phyloP scores from a whole-genome alignment of 495 filamentous ascomycete species.

The Penicillium soppii region DNA sequence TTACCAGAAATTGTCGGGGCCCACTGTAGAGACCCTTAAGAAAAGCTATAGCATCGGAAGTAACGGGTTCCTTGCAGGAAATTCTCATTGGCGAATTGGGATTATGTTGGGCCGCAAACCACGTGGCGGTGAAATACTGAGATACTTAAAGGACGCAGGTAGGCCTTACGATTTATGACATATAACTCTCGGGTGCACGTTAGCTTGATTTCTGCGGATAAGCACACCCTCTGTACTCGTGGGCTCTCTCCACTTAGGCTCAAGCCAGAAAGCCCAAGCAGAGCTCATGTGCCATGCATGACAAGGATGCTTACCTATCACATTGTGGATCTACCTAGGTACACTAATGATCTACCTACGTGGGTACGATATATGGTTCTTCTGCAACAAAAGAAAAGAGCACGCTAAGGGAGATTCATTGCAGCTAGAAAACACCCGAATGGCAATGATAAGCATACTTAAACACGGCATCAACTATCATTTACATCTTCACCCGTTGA shows the following conservation, averaged over 20 bases:
- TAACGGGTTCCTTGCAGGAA: background rate
- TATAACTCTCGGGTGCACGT: too few relatives aligned
- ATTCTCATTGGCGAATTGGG: background rate
- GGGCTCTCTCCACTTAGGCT: too few relatives aligned
- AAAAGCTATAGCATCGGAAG: background rate
- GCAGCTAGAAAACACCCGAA: slow-evolving; percentile 14
- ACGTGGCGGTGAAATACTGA: background rate
- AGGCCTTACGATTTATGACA: too few relatives aligned
- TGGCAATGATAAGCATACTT: slow-evolving; percentile 28
- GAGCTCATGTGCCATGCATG: too few relatives aligned
- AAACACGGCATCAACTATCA: slow-evolving; percentile 46
- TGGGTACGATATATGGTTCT: too few relatives aligned
- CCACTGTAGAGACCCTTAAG: background rate
- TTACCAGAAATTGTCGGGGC: background rate
- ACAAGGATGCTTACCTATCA: too few relatives aligned
- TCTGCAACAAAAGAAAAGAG: slow-evolving; percentile 3
- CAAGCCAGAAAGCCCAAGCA: too few relatives aligned
- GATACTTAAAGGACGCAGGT: too few relatives aligned
- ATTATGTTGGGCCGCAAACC: background rate
- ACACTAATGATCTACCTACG: too few relatives aligned
- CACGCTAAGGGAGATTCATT: slow-evolving; percentile 13
- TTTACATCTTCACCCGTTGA: slow-evolving; percentile 46
- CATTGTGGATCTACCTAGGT: background rate
- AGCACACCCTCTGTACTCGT: too few relatives aligned
- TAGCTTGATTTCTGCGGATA: too few relatives aligned